Conservation (phyloP, 257 asterid species). For the Ocimum tenuiflorum region DNA sequence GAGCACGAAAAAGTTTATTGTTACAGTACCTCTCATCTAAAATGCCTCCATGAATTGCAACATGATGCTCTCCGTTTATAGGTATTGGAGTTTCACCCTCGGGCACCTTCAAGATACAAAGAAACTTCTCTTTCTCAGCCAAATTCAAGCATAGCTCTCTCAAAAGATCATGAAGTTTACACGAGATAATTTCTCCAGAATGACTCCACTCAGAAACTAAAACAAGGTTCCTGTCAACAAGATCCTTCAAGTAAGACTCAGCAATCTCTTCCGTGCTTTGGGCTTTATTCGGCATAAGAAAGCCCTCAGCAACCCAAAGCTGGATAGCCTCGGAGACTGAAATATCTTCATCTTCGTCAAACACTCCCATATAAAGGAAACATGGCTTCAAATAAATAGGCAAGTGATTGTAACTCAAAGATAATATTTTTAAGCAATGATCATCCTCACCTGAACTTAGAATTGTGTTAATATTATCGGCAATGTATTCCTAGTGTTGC, state of each 20-base stretch:
- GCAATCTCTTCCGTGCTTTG: slow-evolving; percentile 9
- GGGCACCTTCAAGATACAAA: background rate
- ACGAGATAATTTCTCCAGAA: background rate
- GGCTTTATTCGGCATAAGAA: background rate
- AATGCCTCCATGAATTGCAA: background rate
- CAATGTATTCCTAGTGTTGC: background rate
- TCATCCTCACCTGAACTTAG: background rate
- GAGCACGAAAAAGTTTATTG: background rate
- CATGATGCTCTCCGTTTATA: background rate
- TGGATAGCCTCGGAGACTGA: background rate
- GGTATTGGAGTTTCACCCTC: background rate
- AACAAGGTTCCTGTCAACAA: background rate
- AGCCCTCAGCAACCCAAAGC: slow-evolving; percentile 11
- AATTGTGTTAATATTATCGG: background rate
- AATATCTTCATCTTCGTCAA: background rate
- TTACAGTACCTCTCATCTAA: background rate
- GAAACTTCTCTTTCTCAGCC: background rate
- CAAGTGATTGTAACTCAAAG: background rate
- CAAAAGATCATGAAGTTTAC: background rate
- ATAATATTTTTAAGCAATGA: background rate
- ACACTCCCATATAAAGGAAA: background rate
- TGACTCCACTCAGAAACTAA: too few species aligned
- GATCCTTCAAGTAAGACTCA: background rate
- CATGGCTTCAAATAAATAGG: background rate
- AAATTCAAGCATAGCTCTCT: background rate